phyloP scores from a whole-genome alignment of 352 stramenopile species.

The Phytopythium sindhum region DNA sequence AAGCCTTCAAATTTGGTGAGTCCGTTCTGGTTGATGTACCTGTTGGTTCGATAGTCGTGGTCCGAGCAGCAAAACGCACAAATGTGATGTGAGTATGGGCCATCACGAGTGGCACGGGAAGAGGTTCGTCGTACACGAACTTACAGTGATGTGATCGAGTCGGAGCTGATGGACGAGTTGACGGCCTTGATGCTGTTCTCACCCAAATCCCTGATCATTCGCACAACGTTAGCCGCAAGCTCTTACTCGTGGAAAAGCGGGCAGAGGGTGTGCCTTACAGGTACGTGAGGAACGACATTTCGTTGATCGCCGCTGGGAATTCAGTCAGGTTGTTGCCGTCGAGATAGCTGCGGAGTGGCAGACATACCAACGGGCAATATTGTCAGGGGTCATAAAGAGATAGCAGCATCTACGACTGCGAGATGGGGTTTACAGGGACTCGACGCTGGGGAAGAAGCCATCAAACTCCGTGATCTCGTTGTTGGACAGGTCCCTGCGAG shows the following conservation, averaged over 20 bases:
- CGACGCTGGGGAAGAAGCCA: background rate
- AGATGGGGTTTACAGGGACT: background rate
- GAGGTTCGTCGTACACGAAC: background rate
- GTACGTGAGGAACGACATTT: conserved; percentile 12
- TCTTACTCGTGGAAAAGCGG: too few species aligned
- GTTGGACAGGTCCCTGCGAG: conserved; percentile 17
- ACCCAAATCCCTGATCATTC: background rate
- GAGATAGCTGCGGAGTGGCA: conserved; percentile 21
- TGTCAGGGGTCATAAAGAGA: background rate
- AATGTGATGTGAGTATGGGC: too few species aligned
- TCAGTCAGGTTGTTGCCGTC: conserved; percentile 40
- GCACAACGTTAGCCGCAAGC: background rate
- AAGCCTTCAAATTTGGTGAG: conserved; percentile 36
- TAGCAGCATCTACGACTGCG: background rate
- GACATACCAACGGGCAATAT: too few species aligned
- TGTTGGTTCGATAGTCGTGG: too few species aligned
- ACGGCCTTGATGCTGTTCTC: background rate
- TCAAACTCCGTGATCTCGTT: conserved; percentile 11
- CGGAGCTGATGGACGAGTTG: conserved; percentile 5
- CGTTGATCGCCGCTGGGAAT: conserved; percentile 28
- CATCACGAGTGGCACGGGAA: too few species aligned
- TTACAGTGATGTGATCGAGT: conserved; percentile 2
- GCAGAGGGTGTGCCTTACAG: conserved; percentile 15
- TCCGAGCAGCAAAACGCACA: background rate
- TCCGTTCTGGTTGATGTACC: conserved; percentile 27